Conservation (phyloP, 2,329 filamentous ascomycete genomes). For the Venturia asperata region DNA sequence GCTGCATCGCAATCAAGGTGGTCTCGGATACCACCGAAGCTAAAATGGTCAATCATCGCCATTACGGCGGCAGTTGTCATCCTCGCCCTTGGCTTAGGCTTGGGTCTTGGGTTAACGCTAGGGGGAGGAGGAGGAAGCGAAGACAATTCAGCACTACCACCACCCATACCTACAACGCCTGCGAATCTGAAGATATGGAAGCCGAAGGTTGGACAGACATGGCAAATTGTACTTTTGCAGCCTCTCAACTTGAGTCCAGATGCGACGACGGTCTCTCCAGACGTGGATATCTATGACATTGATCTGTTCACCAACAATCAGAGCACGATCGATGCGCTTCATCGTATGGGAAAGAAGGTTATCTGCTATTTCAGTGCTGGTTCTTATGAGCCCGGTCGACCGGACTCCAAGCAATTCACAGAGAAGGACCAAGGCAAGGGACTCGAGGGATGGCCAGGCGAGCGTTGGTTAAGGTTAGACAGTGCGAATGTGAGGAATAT, state of each 20-base stretch:
- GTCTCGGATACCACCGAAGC: slow-evolving; percentile 8
- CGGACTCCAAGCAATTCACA: slow-evolving; percentile 51
- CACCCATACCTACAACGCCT: slow-evolving; percentile 27
- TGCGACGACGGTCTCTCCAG: slow-evolving; percentile 36
- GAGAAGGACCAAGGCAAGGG: slow-evolving; percentile 50
- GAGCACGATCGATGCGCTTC: slow-evolving; percentile 42
- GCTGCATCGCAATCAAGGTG: not conserved
- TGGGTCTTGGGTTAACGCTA: slow-evolving; percentile 48
- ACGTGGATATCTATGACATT: slow-evolving; percentile 56
- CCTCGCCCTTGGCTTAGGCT: slow-evolving; percentile 46
- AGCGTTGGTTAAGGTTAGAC: slow-evolving; percentile 58
- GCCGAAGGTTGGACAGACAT: slow-evolving; percentile 46
- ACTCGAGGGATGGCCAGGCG: slow-evolving; percentile 58
- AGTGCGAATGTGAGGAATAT: slow-evolving; percentile 55
- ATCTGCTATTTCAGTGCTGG: slow-evolving; percentile 73
- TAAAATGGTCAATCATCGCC: slow-evolving; percentile 20
- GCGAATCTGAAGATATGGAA: slow-evolving; percentile 39
- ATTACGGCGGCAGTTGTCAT: slow-evolving; percentile 26
- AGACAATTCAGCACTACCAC: slow-evolving; percentile 23
- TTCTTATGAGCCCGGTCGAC: slow-evolving; percentile 57
- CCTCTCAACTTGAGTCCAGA: slow-evolving; percentile 32
- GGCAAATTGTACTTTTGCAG: slow-evolving; percentile 55
- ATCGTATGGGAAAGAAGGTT: slow-evolving; percentile 50
- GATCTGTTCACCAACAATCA: slow-evolving; percentile 49
- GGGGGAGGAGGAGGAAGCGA: slow-evolving; percentile 25